Base-by-base conservation (phyloP, 176 grass and related monocot genomes). In the Elymus sibiricus region DNA sequence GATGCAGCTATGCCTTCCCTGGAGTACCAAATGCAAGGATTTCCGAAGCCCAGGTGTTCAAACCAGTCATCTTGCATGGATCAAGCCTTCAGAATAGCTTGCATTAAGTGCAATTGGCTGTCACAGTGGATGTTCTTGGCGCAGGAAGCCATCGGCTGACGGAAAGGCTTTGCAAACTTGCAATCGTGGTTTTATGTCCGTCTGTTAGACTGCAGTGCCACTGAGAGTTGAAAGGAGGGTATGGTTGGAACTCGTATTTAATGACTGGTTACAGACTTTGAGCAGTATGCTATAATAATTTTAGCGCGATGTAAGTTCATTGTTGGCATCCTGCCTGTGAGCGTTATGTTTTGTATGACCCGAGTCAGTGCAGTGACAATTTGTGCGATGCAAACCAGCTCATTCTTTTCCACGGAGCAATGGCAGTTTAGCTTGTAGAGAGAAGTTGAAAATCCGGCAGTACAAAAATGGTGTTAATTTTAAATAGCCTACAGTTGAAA, bases 1-100 rank as follows among this genome's bases (percentile, higher is more conserved):
- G 77, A 71, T 47, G 56, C 25, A 26, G 27, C 1, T 5, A 12
- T 7, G 7, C 11, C 55, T 19, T 72, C 19, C 44, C 37, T 28
- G 17, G 34, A 74, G 79, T 55, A 58, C 79, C 28, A 70, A 83
- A 29, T 64, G 80, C 76, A 75, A 49, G 35, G 69, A 75, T 60
- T 39, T 67, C 2, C 0, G 14, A 51, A 51, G 78, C 55, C 14
- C 16, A 22, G 11, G 67, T 60, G 28, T 81, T 58, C 66, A 65
- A 79, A 67, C 65, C 40, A 21, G 35, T 15, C 47, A 74, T 68
- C 43, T 31, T 74, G 58, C 21, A 46, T 60, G 70, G 43, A 32
- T 35, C 59, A 75, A 84, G 46, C 81, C 26, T 21, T 75, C 34
- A 81, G 59, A 58, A 55, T 67, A 53, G 37, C 0, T 90, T 79